A percentile compares a stretch with the other conserved stretches of the same genome.
Evolutionary conservation across 306 rosid species (phyloP).

Genomic region (Dicorynia guianensis): DNA sequence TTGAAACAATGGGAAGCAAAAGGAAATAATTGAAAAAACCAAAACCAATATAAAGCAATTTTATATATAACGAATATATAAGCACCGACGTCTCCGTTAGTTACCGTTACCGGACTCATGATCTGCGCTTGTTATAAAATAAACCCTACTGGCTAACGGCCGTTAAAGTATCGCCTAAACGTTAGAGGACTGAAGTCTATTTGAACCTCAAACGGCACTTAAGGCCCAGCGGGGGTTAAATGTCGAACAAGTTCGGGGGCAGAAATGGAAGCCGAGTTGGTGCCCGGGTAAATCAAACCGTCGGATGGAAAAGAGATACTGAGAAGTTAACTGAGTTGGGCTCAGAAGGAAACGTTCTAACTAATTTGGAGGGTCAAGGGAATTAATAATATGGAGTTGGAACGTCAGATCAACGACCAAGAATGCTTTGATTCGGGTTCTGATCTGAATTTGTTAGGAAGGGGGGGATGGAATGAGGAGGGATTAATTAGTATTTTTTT

Average conservation of each 20-base stretch:
- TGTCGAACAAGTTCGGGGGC: slow-evolving; percentile 47
- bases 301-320: slow-evolving; percentile 44
- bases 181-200: slow-evolving; percentile 55
- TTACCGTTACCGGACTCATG: slow-evolving; percentile 55
- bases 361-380: slow-evolving; percentile 38
- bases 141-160: slow-evolving; percentile 58
- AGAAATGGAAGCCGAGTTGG: background rate
- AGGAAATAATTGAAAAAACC: slow-evolving; percentile 10
- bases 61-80: slow-evolving; percentile 62
- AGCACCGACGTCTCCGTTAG: slow-evolving; percentile 90
- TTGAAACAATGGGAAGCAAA: slow-evolving; percentile 72
- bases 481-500: too few species aligned
- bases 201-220: slow-evolving; percentile 91
- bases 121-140: background rate
- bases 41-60: background rate
- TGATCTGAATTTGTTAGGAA: slow-evolving; percentile 17
- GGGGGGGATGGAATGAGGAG: too few species aligned
- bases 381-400: slow-evolving; percentile 24
- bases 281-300: slow-evolving; percentile 47
- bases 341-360: slow-evolving; percentile 43
- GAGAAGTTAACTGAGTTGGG: slow-evolving; percentile 2
- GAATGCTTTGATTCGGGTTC: background rate
- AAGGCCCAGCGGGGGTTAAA: slow-evolving; percentile 41
- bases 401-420: slow-evolving; percentile 34
- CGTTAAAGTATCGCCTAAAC: slow-evolving; percentile 42